A percentile compares a stretch with the other conserved stretches of the same genome.
Conservation (phyloP, 805 yeast genomes). For the Tetrapisispora pingtungensis region DNA sequence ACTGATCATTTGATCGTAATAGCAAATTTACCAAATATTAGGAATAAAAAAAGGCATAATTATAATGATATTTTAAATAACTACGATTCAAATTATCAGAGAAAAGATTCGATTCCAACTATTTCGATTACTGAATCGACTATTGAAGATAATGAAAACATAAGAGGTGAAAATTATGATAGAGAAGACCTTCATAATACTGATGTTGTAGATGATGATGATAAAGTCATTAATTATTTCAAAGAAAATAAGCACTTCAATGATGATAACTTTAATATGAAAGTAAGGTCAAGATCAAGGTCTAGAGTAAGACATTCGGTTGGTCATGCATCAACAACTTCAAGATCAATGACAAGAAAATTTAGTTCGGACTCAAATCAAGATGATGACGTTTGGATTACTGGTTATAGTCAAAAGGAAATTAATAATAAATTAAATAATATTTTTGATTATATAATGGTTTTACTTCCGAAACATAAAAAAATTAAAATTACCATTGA, state of each 20-base stretch:
- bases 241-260: conserved; percentile 1
- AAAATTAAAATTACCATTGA: conserved; percentile 28
- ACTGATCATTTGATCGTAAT: conserved; percentile 61
- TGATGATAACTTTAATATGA: conserved; percentile 1
- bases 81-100: conserved; percentile 1
- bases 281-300: conserved; percentile 6
- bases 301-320: conserved; percentile 5
- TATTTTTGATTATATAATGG: conserved; percentile 16
- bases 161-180: neutral
- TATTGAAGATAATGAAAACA: neutral
- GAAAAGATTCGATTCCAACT: neutral
- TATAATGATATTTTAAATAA: neutral
- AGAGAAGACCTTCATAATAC: neutral
- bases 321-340: neutral
- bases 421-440: conserved; percentile 17
- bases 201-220: conserved; percentile 6
- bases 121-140: neutral
- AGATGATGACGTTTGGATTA: conserved; percentile 18
- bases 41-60: neutral
- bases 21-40: conserved; percentile 30
- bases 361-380: conserved; percentile 1
- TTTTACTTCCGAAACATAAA: conserved; percentile 9
- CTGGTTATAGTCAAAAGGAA: conserved; percentile 22
- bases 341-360: neutral
- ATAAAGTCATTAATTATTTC: neutral